Percentiles rank a stretch among this genome's conserved stretches.
phyloP scores from a whole-genome alignment of 352 stramenopile genomes.

The Hyaloperonospora arabidopsidis region DNA sequence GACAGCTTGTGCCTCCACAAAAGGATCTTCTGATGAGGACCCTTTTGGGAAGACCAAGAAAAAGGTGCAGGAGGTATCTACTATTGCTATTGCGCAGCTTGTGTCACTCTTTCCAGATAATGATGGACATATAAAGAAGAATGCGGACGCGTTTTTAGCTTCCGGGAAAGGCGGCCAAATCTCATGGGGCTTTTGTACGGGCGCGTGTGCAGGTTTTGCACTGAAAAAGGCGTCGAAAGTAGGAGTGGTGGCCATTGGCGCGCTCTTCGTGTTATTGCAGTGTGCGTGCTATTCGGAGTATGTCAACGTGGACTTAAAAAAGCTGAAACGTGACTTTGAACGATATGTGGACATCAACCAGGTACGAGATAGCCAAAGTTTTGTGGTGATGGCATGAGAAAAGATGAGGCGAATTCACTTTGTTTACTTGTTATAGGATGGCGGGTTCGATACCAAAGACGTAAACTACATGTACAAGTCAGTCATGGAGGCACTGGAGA shows the following conservation, averaged over 20 bases:
- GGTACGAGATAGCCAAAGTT: slow-evolving; percentile 20
- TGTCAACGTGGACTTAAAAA: slow-evolving; percentile 88
- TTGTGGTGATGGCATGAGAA: neutral
- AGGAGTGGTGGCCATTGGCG: slow-evolving; percentile 74
- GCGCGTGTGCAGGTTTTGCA: slow-evolving; percentile 85
- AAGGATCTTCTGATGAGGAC: slow-evolving; percentile 27
- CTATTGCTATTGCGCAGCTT: slow-evolving; percentile 30
- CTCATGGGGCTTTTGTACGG: slow-evolving; percentile 86
- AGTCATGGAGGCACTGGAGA: slow-evolving; percentile 72
- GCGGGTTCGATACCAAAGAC: slow-evolving; percentile 65
- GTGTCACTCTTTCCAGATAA: slow-evolving; percentile 37
- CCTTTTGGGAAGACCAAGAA: slow-evolving; percentile 52
- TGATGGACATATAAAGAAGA: slow-evolving; percentile 36
- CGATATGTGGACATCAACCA: slow-evolving; percentile 74
- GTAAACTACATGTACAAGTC: slow-evolving; percentile 69
- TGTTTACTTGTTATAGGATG: slow-evolving; percentile 40
- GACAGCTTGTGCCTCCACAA: slow-evolving; percentile 15
- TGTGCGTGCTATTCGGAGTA: slow-evolving; percentile 85
- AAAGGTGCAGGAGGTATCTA: slow-evolving; percentile 41
- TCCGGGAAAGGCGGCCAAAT: slow-evolving; percentile 73
- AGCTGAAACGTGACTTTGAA: slow-evolving; percentile 76
- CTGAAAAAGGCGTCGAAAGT: slow-evolving; percentile 89
- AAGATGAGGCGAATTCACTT: neutral
- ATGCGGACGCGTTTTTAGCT: slow-evolving; percentile 52
- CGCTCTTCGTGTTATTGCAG: slow-evolving; percentile 85